These are phyloP conservation scores for Arabidopsis arenosa DNA, from an alignment of 345 rosid species.

Conservation along the genomic window DNA sequence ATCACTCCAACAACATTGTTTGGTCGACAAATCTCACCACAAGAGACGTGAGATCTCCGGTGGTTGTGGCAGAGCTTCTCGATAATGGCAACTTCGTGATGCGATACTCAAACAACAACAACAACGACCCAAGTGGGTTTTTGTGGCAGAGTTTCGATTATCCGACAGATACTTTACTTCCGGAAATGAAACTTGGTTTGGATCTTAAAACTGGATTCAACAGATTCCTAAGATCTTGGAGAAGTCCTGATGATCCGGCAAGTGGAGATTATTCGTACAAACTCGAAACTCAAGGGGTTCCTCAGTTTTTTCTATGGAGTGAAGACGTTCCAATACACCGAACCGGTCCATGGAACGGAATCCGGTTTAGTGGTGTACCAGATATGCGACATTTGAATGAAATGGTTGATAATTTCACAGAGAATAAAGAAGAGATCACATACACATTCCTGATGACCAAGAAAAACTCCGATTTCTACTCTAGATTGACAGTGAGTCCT, in stretches of 20 bases:
- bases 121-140: slow-evolving; percentile 3
- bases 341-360: slow-evolving; percentile 75
- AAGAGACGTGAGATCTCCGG: slow-evolving; percentile 39
- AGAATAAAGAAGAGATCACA: slow-evolving; percentile 44
- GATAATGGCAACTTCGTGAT: slow-evolving; percentile 69
- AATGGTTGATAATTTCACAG: slow-evolving; percentile 47
- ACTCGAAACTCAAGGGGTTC: slow-evolving; percentile 60
- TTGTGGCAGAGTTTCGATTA: slow-evolving; percentile 78
- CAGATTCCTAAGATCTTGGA: slow-evolving; percentile 67
- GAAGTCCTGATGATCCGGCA: slow-evolving; percentile 54
- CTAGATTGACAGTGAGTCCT: slow-evolving; percentile 55
- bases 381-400: slow-evolving; percentile 57
- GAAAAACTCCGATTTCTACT: slow-evolving; percentile 32
- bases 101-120: slow-evolving; percentile 42
- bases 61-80: slow-evolving; percentile 51
- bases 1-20: slow-evolving; percentile 28
- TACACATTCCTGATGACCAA: slow-evolving; percentile 48
- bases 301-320: slow-evolving; percentile 54
- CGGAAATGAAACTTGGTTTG: slow-evolving; percentile 78
- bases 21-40: slow-evolving; percentile 59
- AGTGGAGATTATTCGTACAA: slow-evolving; percentile 58
- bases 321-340: slow-evolving; percentile 28
- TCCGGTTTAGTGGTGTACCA: slow-evolving; percentile 62
- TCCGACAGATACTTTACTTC: slow-evolving; percentile 72
- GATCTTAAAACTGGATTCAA: slow-evolving; percentile 50